Evolutionary conservation across 2,329 filamentous ascomycete species (phyloP).

Genomic region (Ilyonectria sp.): DNA sequence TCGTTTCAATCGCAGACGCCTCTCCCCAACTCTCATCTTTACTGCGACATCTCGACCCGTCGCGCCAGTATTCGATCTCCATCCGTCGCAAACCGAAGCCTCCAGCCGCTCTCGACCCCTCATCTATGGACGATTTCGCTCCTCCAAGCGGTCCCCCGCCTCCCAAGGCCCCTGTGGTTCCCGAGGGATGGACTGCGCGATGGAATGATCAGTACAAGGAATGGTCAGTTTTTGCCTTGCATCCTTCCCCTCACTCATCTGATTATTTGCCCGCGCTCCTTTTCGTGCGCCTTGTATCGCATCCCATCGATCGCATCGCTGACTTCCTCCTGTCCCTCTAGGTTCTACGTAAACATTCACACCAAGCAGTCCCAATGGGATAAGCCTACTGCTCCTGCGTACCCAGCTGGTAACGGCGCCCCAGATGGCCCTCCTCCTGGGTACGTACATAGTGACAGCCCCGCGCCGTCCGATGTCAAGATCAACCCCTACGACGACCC

Average conservation of each 20-base stretch:
- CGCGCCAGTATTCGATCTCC: neutral
- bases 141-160: constrained; percentile 70
- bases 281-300: neutral
- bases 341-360: constrained; percentile 92
- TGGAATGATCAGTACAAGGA: constrained; percentile 92
- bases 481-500: constrained; percentile 77
- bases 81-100: neutral
- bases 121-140: constrained; percentile 68
- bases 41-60: neutral
- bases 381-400: constrained; percentile 79
- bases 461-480: constrained; percentile 70
- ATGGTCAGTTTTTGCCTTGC: constrained; percentile 68
- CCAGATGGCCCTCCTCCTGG: constrained; percentile 77
- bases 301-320: constrained; percentile 21
- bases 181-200: constrained; percentile 82
- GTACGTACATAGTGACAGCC: constrained; percentile 67
- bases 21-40: neutral
- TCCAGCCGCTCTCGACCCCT: constrained; percentile 3
- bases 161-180: constrained; percentile 74
- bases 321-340: constrained; percentile 51
- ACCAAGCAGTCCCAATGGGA: constrained; percentile 96
- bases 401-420: constrained; percentile 60
- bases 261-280: neutral
- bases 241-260: neutral
- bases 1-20: constrained; percentile 2